Evolutionary conservation across 441 rosid species (phyloP).

Genomic region (Theobroma grandiflorum): DNA sequence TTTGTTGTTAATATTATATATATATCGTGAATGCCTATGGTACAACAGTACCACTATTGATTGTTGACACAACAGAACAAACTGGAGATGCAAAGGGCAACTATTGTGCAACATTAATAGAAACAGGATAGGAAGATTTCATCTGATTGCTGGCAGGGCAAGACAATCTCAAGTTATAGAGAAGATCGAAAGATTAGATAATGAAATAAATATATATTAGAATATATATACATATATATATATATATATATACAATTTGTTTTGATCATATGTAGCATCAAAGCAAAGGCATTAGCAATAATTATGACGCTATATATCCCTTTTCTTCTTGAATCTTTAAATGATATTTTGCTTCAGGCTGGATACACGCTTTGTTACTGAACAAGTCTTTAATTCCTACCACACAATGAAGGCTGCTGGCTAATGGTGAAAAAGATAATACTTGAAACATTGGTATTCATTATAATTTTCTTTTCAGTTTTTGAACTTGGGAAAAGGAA

Average conservation of each 20-base stretch:
- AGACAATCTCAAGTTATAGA: neutral
- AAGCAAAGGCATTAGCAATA: neutral
- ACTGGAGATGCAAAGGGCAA: neutral
- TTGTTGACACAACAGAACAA: neutral
- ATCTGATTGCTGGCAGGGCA: neutral
- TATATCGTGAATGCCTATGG: neutral
- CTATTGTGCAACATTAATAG: neutral
- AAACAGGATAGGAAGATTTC: neutral
- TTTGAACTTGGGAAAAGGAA: neutral
- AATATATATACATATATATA: neutral
- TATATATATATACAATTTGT: no score
- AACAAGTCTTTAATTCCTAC: neutral
- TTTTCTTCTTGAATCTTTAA: neutral
- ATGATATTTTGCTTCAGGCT: neutral
- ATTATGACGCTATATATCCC: neutral
- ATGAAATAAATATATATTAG: neutral
- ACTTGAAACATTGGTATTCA: neutral
- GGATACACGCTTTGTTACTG: neutral
- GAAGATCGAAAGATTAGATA: neutral
- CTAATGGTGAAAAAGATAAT: neutral
- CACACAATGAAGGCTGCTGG: neutral
- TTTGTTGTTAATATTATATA: neutral
- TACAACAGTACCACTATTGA: neutral
- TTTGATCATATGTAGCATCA: neutral
- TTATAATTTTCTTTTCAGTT: neutral